Evolutionary conservation across 164 flowering plant species (phyloP), one percentile per base, ranked within the genome.

Genomic region (Vitis amurensis): DNA sequence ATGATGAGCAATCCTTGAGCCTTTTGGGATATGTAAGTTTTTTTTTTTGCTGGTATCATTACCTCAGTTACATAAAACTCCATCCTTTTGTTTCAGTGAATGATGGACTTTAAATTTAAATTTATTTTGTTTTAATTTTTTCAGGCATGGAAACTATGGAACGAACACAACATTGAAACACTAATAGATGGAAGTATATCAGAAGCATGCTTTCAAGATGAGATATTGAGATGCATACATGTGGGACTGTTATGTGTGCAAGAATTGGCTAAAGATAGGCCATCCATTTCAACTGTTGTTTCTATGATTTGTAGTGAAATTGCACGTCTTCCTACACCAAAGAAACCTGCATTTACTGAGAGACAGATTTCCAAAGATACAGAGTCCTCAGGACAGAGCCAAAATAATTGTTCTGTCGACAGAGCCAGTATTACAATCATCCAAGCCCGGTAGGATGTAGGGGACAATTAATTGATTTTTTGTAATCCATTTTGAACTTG

Each of bases 161-260:
- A 66, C 44, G 74, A 73, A 51, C 59, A 19, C 30, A 69, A 70
- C 12, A 55, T 49, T 8, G n/a, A 19, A n/a, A 61, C 53, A 3
- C 52, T 79, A 8, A 59, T 76, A 8, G 77, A 76, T 50, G 50
- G 66, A 7, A 11, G 11, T 16, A 64, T 64, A n/a, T 51, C 55
- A 2, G 67, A 55, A n/a, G 52, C 69, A 51, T 13, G 48, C n/a
- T 16, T 17, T 3, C 9, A 29, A 16, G 51, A 0, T 29, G 83
- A 78, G 49, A 69, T 82, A 2, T 48, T 68, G 71, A 78, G 79
- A 68, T 82, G 85, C 69, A 68, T 82, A 65, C 84, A 84, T 10
- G 75, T 84, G 2, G 83, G 73, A 6, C 48, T 76, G 12, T 62
- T 79, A 29, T 76, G 82, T 56, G 78, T 78, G 31, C 78, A 75